Percentiles rank a stretch among this genome's conserved stretches.
phyloP scores from a whole-genome alignment of 1,284 basidiomycete species.

The Mycena citricolor region DNA sequence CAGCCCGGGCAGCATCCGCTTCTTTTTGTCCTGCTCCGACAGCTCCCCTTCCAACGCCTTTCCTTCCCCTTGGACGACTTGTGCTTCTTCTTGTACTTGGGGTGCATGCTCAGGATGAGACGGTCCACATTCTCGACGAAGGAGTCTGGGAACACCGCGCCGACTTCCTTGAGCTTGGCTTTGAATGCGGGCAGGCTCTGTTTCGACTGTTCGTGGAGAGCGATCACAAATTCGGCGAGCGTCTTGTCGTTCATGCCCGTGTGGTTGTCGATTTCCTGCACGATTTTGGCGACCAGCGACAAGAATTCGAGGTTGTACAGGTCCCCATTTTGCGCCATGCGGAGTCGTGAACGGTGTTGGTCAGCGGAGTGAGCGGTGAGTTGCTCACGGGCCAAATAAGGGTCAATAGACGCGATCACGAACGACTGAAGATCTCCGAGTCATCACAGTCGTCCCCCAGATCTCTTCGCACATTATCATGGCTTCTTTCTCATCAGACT shows the following conservation, averaged over 20 bases:
- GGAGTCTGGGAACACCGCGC: constrained; percentile 86
- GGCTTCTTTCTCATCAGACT: constrained; percentile 40
- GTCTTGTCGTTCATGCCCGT: constrained; percentile 85
- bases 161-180: constrained; percentile 74
- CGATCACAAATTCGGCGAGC: constrained; percentile 93
- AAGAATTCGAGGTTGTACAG: constrained; percentile 89
- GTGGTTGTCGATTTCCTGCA: constrained; percentile 89
- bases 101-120: constrained; percentile 92
- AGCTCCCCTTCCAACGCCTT: constrained; percentile 39
- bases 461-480: too few relatives aligned
- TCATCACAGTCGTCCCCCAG: too few relatives aligned
- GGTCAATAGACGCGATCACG: too few relatives aligned
- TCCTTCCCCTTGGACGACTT: constrained; percentile 38
- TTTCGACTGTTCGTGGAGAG: constrained; percentile 84
- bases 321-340: constrained; percentile 40
- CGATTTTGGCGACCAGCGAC: constrained; percentile 85
- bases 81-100: constrained; percentile 84
- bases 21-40: constrained; percentile 72
- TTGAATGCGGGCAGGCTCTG: constrained; percentile 79
- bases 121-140: constrained; percentile 94
- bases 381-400: too few relatives aligned
- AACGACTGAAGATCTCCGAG: too few relatives aligned
- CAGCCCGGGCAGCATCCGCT: constrained; percentile 89
- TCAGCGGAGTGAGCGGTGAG: too few relatives aligned
- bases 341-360: too few relatives aligned